Conservation (phyloP, 1,284 basidiomycete genomes). For the Puccinia novopanici region DNA sequence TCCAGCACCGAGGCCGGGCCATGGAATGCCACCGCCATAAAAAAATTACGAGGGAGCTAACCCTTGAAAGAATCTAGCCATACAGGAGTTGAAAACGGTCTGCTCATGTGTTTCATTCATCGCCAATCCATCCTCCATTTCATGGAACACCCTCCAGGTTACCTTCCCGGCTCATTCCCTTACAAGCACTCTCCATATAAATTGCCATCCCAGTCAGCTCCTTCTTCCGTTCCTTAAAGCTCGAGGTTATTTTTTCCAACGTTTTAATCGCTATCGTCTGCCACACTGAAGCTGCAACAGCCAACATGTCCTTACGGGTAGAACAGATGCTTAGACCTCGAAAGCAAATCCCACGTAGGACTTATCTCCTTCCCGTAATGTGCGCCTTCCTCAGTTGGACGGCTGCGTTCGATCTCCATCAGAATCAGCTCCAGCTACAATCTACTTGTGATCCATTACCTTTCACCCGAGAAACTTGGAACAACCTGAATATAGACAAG, state of each 20-base stretch:
- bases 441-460: constrained; percentile 46
- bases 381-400: constrained; percentile 17
- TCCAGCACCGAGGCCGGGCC: too few relatives aligned
- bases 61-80: background rate
- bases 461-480: constrained; percentile 40
- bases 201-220: too few relatives aligned
- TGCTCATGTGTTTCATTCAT: background rate
- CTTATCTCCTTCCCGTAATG: constrained; percentile 11
- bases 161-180: too few relatives aligned
- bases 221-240: too few relatives aligned
- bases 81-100: background rate
- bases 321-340: background rate
- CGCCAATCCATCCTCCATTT: background rate
- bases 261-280: too few relatives aligned
- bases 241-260: too few relatives aligned
- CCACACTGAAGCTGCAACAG: background rate
- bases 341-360: background rate
- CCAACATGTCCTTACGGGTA: background rate
- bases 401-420: constrained; percentile 10
- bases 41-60: background rate
- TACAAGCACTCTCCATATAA: too few relatives aligned
- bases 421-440: constrained; percentile 32
- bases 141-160: too few relatives aligned
- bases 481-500: constrained; percentile 31
- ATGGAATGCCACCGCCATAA: background rate